Percentiles rank a stretch among this genome's conserved stretches.
Evolutionary conservation across 116 monocot species (phyloP).

Genomic region (Posidonia oceanica): DNA sequence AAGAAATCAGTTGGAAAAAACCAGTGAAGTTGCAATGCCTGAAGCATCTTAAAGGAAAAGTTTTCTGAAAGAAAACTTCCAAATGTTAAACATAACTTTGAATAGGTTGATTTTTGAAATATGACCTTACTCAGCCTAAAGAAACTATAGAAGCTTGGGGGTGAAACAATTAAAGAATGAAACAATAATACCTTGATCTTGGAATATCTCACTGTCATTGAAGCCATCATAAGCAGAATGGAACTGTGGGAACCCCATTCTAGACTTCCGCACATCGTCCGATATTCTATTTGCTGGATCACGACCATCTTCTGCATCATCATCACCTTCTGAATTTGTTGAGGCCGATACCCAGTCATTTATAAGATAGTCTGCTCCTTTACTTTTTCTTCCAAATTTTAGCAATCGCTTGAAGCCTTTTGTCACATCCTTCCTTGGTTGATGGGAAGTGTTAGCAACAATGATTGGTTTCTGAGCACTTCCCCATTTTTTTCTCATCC

Average conservation of each 20-base stretch:
- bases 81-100: too few species aligned
- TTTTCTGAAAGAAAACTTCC: too few species aligned
- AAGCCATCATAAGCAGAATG: constrained; percentile 45
- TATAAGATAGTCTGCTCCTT: constrained; percentile 41
- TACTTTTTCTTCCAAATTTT: constrained; percentile 92
- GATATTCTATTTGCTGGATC: constrained; percentile 38
- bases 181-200: constrained; percentile 60
- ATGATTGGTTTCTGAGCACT: constrained; percentile 75
- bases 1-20: too few species aligned
- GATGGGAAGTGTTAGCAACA: constrained; percentile 41
- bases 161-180: background rate
- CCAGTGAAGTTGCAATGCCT: too few species aligned
- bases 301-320: constrained; percentile 66
- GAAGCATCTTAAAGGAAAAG: too few species aligned
- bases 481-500: constrained; percentile 95
- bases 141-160: background rate
- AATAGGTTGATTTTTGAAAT: too few species aligned
- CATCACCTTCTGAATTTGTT: constrained; percentile 95
- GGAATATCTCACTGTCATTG: constrained; percentile 40
- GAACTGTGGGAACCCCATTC: constrained; percentile 46
- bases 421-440: constrained; percentile 57
- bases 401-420: constrained; percentile 87
- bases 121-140: too few species aligned
- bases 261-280: constrained; percentile 65
- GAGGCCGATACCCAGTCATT: constrained; percentile 93